phyloP scores from a whole-genome alignment of 2,329 filamentous ascomycete genomes.

The Cytospora mali region DNA sequence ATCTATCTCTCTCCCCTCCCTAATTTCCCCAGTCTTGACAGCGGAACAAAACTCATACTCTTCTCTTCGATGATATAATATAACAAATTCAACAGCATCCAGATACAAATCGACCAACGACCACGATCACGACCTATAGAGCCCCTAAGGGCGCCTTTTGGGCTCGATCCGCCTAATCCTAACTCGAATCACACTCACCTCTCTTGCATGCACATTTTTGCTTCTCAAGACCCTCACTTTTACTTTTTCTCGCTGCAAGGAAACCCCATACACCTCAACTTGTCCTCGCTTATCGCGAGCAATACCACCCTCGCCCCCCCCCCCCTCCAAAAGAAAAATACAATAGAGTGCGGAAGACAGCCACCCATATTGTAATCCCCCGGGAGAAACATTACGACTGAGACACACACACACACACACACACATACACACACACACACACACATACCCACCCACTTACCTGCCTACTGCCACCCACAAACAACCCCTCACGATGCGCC shows the following conservation, averaged over 20 bases:
- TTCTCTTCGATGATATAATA: background rate
- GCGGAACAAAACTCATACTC: too few relatives aligned
- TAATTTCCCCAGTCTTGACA: too few relatives aligned
- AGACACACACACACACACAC: too few relatives aligned
- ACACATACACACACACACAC: too few relatives aligned
- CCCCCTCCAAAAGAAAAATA: too few relatives aligned
- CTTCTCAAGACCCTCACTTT: background rate
- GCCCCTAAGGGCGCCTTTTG: background rate
- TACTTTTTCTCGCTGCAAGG: slow-evolving; percentile 1
- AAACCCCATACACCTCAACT: background rate
- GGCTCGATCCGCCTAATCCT: background rate
- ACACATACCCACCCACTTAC: background rate
- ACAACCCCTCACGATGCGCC: slow-evolving; percentile 13
- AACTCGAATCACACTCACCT: background rate
- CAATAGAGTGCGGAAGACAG: too few relatives aligned
- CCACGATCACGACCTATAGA: background rate
- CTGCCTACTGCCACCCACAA: too few relatives aligned
- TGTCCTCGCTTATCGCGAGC: background rate
- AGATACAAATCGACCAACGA: background rate
- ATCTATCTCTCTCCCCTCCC: too few relatives aligned
- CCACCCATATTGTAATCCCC: too few relatives aligned
- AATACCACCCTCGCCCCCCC: background rate
- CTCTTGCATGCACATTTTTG: background rate
- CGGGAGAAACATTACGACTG: too few relatives aligned
- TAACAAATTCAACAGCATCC: background rate